Percentiles rank a stretch among this genome's conserved stretches.
Conservation (phyloP, 23 red algal genomes). For the Cyanidiococcus yangmingshanensis region DNA sequence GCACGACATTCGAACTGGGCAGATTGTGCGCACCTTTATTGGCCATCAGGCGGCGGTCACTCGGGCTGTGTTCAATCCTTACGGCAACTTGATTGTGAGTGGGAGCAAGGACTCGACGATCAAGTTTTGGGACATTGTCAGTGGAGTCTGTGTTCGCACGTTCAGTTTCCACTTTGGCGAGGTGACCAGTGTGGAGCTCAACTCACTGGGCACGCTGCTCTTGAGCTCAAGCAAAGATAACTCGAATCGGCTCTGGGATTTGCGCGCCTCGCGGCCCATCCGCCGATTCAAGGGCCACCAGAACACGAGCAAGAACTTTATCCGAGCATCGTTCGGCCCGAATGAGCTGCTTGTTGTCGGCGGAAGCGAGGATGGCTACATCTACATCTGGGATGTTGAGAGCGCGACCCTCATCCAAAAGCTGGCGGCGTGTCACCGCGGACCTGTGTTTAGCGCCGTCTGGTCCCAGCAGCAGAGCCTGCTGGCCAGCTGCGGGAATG, state of each 20-base stretch:
- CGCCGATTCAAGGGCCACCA: slow-evolving; percentile 97
- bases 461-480: slow-evolving; percentile 85
- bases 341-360: slow-evolving; percentile 76
- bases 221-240: slow-evolving; percentile 95
- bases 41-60: slow-evolving; percentile 77
- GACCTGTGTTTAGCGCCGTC: slow-evolving; percentile 58
- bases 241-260: slow-evolving; percentile 96
- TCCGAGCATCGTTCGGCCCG: slow-evolving; percentile 74
- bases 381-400: slow-evolving; percentile 96
- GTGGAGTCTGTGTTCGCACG: slow-evolving; percentile 70
- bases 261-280: slow-evolving; percentile 51
- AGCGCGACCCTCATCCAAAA: slow-evolving; percentile 58
- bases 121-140: slow-evolving; percentile 93
- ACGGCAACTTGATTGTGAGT: slow-evolving; percentile 81
- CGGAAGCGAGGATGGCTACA: slow-evolving; percentile 74
- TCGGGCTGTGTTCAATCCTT: slow-evolving; percentile 70
- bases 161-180: slow-evolving; percentile 85
- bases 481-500: slow-evolving; percentile 74
- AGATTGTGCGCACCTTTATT: slow-evolving; percentile 52
- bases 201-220: slow-evolving; percentile 62
- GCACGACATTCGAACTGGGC: slow-evolving; percentile 65
- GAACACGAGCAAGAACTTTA: slow-evolving; percentile 99
- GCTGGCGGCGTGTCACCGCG: slow-evolving; percentile 44
- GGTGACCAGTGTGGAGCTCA: slow-evolving; percentile 86
- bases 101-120: slow-evolving; percentile 96